Evolutionary conservation across 2,329 filamentous ascomycete genomes (phyloP).

Genomic region (Trichoderma guizhouense): DNA sequence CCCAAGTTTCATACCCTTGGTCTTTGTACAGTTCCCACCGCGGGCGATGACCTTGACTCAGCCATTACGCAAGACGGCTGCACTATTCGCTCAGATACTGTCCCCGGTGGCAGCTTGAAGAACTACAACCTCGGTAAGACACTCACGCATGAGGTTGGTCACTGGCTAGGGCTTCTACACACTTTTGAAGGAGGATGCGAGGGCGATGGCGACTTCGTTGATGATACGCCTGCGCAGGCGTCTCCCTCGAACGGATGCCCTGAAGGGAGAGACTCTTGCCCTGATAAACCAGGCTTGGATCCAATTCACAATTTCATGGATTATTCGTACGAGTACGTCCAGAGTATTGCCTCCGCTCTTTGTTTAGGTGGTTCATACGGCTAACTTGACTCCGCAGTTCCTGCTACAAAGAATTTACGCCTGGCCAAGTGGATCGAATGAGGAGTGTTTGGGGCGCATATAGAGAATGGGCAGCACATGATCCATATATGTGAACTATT

Average conservation of each 20-base stretch:
- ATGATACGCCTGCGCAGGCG: slow-evolving; percentile 37
- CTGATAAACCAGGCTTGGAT: slow-evolving; percentile 24
- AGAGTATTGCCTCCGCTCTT: background rate
- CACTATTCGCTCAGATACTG: slow-evolving; percentile 18
- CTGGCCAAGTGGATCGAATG: slow-evolving; percentile 21
- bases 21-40: slow-evolving; percentile 41
- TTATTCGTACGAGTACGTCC: slow-evolving; percentile 25
- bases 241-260: slow-evolving; percentile 31
- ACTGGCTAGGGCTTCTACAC: slow-evolving; percentile 45
- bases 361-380: background rate
- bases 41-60: slow-evolving; percentile 21
- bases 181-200: slow-evolving; percentile 39
- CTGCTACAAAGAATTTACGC: slow-evolving; percentile 20
- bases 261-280: slow-evolving; percentile 29
- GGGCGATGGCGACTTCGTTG: slow-evolving; percentile 34
- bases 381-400: background rate
- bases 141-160: slow-evolving; percentile 39
- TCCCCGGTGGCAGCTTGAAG: slow-evolving; percentile 26
- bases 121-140: slow-evolving; percentile 30
- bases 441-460: slow-evolving; percentile 10
- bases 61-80: slow-evolving; percentile 22
- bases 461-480: background rate
- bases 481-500: background rate
- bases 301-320: slow-evolving; percentile 31
- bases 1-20: slow-evolving; percentile 28